phyloP scores from a whole-genome alignment of 2,329 filamentous ascomycete genomes.

The Lachnellula suecica region DNA sequence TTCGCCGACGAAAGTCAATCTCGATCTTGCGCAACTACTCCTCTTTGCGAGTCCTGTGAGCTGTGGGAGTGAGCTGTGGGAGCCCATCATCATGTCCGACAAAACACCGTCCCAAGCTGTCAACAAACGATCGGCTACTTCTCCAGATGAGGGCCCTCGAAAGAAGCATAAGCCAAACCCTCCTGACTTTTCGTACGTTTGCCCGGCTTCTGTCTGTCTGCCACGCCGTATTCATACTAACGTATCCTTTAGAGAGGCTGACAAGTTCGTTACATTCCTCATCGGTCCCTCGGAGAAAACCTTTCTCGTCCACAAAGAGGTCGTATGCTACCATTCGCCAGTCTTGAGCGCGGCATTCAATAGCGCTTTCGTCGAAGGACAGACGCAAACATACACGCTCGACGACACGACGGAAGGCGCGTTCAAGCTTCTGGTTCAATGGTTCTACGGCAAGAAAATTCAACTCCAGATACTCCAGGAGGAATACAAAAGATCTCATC shows the following conservation, averaged over 20 bases:
- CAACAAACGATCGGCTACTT: background rate
- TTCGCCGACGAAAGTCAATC: no score
- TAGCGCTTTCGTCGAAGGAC: conserved; percentile 7
- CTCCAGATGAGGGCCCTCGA: background rate
- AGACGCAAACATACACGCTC: conserved; percentile 10
- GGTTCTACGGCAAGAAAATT: background rate
- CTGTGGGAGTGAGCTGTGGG: no score
- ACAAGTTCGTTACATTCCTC: background rate
- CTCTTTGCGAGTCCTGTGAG: no score
- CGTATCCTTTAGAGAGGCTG: background rate
- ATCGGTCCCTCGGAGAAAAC: background rate
- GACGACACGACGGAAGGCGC: background rate
- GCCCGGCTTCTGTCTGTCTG: background rate
- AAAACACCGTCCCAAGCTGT: background rate
- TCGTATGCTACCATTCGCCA: conserved; percentile 8
- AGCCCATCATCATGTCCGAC: background rate
- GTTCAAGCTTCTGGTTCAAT: background rate
- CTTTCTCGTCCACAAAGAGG: conserved; percentile 7
- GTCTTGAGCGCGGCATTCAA: conserved; percentile 11
- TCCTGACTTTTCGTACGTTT: background rate
- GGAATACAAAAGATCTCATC: no score
- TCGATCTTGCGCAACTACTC: no score
- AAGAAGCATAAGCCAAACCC: background rate
- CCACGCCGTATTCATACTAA: background rate
- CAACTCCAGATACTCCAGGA: background rate